phyloP scores from a whole-genome alignment of 2,329 filamentous ascomycete genomes.

The Chrysosporium keratinophilum region DNA sequence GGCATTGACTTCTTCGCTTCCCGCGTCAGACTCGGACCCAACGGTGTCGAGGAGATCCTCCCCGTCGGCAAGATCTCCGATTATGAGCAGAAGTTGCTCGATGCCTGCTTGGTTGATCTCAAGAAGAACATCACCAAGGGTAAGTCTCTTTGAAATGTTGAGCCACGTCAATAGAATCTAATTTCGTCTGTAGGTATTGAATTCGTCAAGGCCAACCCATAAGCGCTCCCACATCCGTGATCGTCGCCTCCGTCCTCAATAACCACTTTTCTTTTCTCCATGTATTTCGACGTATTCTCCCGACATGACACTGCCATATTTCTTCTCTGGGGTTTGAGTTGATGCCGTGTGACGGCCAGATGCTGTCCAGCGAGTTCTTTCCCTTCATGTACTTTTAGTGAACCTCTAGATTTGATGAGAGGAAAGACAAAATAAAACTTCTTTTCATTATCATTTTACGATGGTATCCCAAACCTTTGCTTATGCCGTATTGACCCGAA shows the following conservation, averaged over 20 bases:
- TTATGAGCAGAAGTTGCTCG: conserved; percentile 80
- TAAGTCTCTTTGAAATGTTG: conserved; percentile 16
- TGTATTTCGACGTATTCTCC: conserved; percentile 4
- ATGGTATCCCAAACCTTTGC: not conserved
- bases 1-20: conserved; percentile 95
- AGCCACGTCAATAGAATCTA: not conserved
- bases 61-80: conserved; percentile 74
- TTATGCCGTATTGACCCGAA: too few species aligned
- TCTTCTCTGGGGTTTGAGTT: conserved; percentile 5
- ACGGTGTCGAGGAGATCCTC: conserved; percentile 89
- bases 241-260: not conserved
- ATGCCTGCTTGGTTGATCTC: conserved; percentile 61
- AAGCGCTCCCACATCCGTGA: conserved; percentile 20
- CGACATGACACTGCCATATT: conserved; percentile 3
- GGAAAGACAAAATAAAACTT: not conserved
- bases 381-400: conserved; percentile 9
- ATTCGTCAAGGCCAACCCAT: conserved; percentile 51
- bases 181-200: conserved; percentile 38
- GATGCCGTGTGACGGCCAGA: conserved; percentile 1
- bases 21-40: conserved; percentile 88
- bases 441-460: not conserved
- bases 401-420: conserved; percentile 2
- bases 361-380: conserved; percentile 8
- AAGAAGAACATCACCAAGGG: conserved; percentile 88
- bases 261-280: not conserved